Conservation (phyloP, 192 early-diverging fungal genomes). For the Entomortierella chlamydospora region DNA sequence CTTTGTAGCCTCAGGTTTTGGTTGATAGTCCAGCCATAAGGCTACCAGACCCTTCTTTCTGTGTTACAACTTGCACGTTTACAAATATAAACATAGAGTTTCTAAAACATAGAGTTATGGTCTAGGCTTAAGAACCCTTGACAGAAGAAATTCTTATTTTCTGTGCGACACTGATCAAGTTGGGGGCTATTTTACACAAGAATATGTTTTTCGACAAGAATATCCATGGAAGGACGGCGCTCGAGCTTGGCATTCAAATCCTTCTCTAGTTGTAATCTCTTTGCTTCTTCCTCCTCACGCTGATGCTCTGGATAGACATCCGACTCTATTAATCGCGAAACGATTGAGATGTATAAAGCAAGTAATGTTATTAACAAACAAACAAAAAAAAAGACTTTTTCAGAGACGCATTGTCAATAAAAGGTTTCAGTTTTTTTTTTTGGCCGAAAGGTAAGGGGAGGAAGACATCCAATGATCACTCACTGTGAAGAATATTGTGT, state of each 20-base stretch:
- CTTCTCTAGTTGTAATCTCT: slow-evolving; percentile 51
- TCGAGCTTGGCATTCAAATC: slow-evolving; percentile 55
- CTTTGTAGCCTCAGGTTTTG: slow-evolving; percentile 1
- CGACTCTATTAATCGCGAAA: slow-evolving; percentile 43
- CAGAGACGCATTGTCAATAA: too few species aligned
- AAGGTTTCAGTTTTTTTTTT: too few species aligned
- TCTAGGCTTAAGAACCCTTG: too few species aligned
- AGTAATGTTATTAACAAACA: too few species aligned
- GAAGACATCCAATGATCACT: not conserved
- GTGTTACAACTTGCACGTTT: too few species aligned
- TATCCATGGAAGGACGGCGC: slow-evolving; percentile 11
- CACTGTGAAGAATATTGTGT: slow-evolving; percentile 16
- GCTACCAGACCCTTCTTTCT: too few species aligned
- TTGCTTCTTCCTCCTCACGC: slow-evolving; percentile 48
- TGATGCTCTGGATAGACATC: slow-evolving; percentile 60
- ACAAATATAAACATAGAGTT: too few species aligned
- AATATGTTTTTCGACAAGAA: slow-evolving; percentile 1
- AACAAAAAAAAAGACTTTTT: too few species aligned
- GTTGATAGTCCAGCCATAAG: not conserved
- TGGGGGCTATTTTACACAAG: not conserved
- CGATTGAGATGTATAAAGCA: too few species aligned
- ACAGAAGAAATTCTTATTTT: too few species aligned
- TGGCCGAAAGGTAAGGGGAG: not conserved
- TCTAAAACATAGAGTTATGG: too few species aligned
- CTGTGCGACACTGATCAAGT: too few species aligned